Evolutionary conservation across 495 filamentous ascomycete genomes (phyloP).

Genomic region (Hypomontagnella submonticulosa): DNA sequence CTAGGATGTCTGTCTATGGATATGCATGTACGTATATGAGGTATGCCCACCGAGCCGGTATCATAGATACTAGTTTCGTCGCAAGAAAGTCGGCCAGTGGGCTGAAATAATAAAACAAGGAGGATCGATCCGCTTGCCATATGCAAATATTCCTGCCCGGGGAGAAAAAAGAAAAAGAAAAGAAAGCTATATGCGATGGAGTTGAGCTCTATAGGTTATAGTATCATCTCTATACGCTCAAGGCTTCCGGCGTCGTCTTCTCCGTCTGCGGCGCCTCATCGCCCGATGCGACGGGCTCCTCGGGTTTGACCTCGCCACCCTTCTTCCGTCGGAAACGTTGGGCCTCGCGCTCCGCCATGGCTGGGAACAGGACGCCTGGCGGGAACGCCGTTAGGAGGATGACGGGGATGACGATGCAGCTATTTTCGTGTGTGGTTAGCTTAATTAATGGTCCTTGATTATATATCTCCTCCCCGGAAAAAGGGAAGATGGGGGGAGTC

Average conservation of each 20-base stretch:
- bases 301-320: neutral
- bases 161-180: neutral
- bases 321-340: conserved; percentile 34
- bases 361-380: conserved; percentile 54
- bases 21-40: neutral
- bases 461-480: neutral
- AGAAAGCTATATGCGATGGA: neutral
- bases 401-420: conserved; percentile 52
- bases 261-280: conserved; percentile 20
- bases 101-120: neutral
- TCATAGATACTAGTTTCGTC: neutral
- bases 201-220: neutral
- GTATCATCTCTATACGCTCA: conserved; percentile 22
- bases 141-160: conserved; percentile 4
- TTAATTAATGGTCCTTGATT: no score
- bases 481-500: conserved; percentile 9
- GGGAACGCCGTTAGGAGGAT: conserved; percentile 51
- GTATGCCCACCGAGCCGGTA: no score
- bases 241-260: conserved; percentile 17
- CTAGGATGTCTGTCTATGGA: neutral
- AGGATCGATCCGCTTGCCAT: neutral
- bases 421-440: conserved; percentile 20
- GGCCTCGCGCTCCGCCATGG: conserved; percentile 49
- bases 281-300: conserved; percentile 11
- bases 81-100: no score